Base-by-base conservation (phyloP, 192 early-diverging fungal genomes). In the Coemansia sp. region DNA sequence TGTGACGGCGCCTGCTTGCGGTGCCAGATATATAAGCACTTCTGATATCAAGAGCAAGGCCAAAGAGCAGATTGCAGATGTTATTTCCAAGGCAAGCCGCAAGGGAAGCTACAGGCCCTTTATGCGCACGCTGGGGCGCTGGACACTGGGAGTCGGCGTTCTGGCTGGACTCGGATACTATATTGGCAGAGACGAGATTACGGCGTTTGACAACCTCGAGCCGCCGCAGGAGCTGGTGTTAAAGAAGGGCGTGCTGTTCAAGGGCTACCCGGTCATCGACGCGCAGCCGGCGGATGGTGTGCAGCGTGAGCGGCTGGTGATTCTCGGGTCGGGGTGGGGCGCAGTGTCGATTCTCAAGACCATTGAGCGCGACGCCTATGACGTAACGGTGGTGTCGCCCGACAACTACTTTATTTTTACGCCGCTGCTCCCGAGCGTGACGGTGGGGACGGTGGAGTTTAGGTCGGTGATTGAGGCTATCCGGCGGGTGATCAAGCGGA, bases 391-490 rank as follows among this genome's bases (percentile, higher is more conserved):
- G 0, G 80, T 91, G 1, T 87, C 85, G 15, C 90, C 92, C 19
- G 78, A 88, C 49, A 94, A 93, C 78, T 96, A 94, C 70, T 96
- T 96, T 69, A 78, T 96, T 46, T 86, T 85, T 51, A 81, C 88
- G 39, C 84, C 86, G 40, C 66, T 89, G 60, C 62, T 86, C 56
- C 81, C 84, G 25, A 84, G 79, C 49, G 84, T 81, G 40, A 94
- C 93, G 1, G 88, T 90, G 13, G 93, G 93, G 50, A 94, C 92
- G 0, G 80, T 96, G 27, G 92, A 94, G 60, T 78, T 92, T 36
- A 78, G 92, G 29, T 87, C 84, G 19, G 87, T 96, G 64, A 82
- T 94, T 66, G 84, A 90, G 66, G 87, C 92, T 14, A 82, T 93
- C 26, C 87, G 92, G 22, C 92, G 87, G 62, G 80, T 97, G 26